These are phyloP conservation scores for Penicillium sp. DNA, from an alignment of 2,329 filamentous ascomycete genomes.

Conservation along the genomic window DNA sequence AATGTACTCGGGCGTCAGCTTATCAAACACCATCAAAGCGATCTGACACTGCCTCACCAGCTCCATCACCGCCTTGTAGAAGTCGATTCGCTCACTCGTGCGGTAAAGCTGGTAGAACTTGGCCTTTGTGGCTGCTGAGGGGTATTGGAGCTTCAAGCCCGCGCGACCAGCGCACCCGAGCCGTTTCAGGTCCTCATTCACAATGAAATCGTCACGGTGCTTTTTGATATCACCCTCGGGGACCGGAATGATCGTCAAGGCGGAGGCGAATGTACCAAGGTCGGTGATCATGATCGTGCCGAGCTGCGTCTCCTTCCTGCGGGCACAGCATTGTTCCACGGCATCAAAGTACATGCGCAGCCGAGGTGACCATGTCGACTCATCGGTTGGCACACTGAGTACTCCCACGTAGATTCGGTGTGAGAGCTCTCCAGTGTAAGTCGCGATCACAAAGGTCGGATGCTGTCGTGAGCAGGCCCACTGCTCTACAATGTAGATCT, in stretches of 20 bases:
- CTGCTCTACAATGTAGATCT: constrained; percentile 91
- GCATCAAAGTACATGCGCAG: constrained; percentile 80
- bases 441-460: constrained; percentile 85
- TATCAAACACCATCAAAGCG: constrained; percentile 79
- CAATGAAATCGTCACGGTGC: constrained; percentile 77
- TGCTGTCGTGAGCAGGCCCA: constrained; percentile 91
- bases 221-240: constrained; percentile 78
- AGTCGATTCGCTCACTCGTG: constrained; percentile 72
- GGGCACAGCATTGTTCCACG: constrained; percentile 76
- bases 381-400: constrained; percentile 73
- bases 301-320: constrained; percentile 71
- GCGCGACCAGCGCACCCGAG: constrained; percentile 86
- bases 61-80: constrained; percentile 75
- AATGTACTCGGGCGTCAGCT: constrained; percentile 79
- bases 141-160: constrained; percentile 71
- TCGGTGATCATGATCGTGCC: constrained; percentile 93
- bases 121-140: constrained; percentile 73
- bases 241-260: constrained; percentile 83
- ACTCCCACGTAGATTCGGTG: constrained; percentile 75
- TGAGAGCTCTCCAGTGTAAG: constrained; percentile 80
- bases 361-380: constrained; percentile 70
- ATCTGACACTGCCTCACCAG: constrained; percentile 87
- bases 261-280: constrained; percentile 83
- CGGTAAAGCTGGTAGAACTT: constrained; percentile 91
- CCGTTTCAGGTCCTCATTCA: constrained; percentile 90